Base-by-base conservation (phyloP, 208 protist species). In the Acanthamoeba castellanii region DNA sequence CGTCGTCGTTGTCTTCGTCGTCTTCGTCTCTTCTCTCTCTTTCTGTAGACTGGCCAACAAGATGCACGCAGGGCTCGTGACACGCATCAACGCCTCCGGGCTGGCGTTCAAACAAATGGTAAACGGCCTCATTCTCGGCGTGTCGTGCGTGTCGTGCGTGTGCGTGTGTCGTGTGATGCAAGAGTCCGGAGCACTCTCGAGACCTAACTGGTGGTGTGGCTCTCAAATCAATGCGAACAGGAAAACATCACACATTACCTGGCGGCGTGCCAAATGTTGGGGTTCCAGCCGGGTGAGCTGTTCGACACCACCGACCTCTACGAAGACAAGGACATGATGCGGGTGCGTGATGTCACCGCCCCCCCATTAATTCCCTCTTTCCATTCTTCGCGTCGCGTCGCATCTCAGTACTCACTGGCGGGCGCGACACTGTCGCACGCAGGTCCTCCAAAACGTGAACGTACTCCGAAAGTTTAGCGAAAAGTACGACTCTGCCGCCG, bases 51-150 rank as follows among this genome's bases (percentile, higher is more conserved):
- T 91, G n/a, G 84, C n/a, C 20, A 91, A 91, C 55, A 70, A 64
- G 84, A 16, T 91, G 47, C 57, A 72, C 22, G 34, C 84, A 11
- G 34, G 42, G 27, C 57, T 70, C n/a, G 59, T 91, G 3, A 6
- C 84, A 11, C 84, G 84, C 57, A 91, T 91, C 84, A 91, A 91
- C 59, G 14, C 50, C 14, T 91, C 84, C 30, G 32, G 7, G 8
- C 84, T 91, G 14, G 84, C 84, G 2, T 91, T 91, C 37, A 91
- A 91, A 32, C 84, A 91, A 47, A 91, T 91, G 84, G 84, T 91
- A 42, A 7, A 70, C 59, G 66, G 16, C n/a, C 8, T 32, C 37
- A 25, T n/a, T 27, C 64, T 13, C 8, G 76, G 7, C 45, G 11
- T 30, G 11, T 85, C 25, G 76, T 55, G 9, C n/a, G 8, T 85